A percentile compares a stretch with the other conserved stretches of the same genome.
Conservation (phyloP, 768 basidiomycete genomes). For the Termitomyces sp. region DNA sequence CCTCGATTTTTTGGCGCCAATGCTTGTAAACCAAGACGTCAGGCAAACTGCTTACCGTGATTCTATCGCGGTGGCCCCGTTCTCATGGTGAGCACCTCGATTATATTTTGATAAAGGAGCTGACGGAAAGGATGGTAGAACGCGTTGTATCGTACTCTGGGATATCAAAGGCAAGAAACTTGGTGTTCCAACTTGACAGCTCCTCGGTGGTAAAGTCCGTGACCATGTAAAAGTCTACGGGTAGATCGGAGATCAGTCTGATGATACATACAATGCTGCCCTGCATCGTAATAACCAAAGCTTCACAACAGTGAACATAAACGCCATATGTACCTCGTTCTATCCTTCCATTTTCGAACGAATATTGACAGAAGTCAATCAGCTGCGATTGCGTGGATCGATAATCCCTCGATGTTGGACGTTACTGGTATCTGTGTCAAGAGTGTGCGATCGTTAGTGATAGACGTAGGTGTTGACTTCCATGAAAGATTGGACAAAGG, state of each 20-base stretch:
- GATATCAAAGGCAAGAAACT: slow-evolving; percentile 80
- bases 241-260: slow-evolving; percentile 54
- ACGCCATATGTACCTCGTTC: slow-evolving; percentile 39
- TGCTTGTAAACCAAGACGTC: slow-evolving; percentile 66
- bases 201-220: slow-evolving; percentile 68
- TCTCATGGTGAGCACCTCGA: slow-evolving; percentile 47
- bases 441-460: slow-evolving; percentile 47
- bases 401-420: slow-evolving; percentile 51
- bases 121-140: slow-evolving; percentile 28
- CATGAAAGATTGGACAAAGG: slow-evolving; percentile 68
- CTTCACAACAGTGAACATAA: slow-evolving; percentile 74
- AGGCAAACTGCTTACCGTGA: slow-evolving; percentile 63
- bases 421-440: slow-evolving; percentile 51
- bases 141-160: slow-evolving; percentile 65
- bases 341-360: not conserved
- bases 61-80: slow-evolving; percentile 76
- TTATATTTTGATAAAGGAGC: not conserved
- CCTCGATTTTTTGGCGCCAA: slow-evolving; percentile 62
- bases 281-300: slow-evolving; percentile 54
- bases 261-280: slow-evolving; percentile 52
- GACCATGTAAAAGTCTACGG: slow-evolving; percentile 57
- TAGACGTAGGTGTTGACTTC: slow-evolving; percentile 70
- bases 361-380: not conserved
- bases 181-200: slow-evolving; percentile 60
- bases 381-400: slow-evolving; percentile 53